Percentiles rank a stretch among this genome's conserved stretches.
These are phyloP conservation scores for Aspergillus sclerotiicarbonarius DNA, from an alignment of 495 filamentous ascomycete species.

Conservation along the genomic window DNA sequence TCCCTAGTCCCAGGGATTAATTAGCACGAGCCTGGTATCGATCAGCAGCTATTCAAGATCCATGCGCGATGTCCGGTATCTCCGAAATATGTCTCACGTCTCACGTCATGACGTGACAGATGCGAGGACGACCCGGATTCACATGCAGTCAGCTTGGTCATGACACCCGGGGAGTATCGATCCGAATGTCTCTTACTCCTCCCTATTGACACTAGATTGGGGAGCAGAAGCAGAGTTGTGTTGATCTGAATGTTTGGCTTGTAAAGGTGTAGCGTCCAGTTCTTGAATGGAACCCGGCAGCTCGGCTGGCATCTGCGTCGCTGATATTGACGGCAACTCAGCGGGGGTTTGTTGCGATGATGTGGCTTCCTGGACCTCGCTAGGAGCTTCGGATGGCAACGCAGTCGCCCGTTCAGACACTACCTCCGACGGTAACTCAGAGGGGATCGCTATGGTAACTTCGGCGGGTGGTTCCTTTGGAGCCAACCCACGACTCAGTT, in stretches of 20 bases:
- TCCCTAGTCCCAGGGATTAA: too few species aligned
- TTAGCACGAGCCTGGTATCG: too few species aligned
- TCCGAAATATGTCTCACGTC: too few species aligned
- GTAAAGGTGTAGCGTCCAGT: background rate
- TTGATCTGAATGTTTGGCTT: background rate
- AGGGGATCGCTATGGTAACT: background rate
- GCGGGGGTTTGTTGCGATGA: background rate
- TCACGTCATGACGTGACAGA: too few species aligned
- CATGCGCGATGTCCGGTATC: too few species aligned
- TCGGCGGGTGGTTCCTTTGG: background rate
- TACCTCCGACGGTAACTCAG: background rate
- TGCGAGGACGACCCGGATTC: too few species aligned
- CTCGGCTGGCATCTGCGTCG: background rate
- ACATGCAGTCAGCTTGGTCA: too few species aligned
- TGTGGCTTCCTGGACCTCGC: background rate
- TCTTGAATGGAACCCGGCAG: background rate
- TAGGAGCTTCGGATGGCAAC: background rate
- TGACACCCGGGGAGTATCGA: too few species aligned
- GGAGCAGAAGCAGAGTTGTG: background rate
- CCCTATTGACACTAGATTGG: too few species aligned
- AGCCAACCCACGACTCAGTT: background rate
- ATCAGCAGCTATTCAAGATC: too few species aligned
- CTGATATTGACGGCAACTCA: background rate
- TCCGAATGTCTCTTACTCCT: too few species aligned
- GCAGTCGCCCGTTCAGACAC: background rate